Base-by-base conservation (phyloP, 2,329 filamentous ascomycete species). In the Botryotinia convoluta region DNA sequence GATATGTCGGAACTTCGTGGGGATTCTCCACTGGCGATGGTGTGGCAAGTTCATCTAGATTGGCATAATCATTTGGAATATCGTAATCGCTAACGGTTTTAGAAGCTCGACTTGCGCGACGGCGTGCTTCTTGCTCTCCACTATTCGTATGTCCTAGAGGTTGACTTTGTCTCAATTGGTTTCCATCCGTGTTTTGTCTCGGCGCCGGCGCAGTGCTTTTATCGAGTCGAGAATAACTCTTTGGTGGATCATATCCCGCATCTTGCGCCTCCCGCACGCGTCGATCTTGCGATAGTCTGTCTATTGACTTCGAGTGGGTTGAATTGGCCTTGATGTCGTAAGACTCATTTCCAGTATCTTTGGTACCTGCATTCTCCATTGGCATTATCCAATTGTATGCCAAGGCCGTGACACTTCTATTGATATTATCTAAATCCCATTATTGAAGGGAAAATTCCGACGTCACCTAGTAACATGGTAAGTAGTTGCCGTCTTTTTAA, bases 11-110 rank as follows among this genome's bases (percentile, higher is more conserved):
- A 69, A 75, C 81, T 74, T 84, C 83, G 60, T 81, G 80, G 35
- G 79, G 82, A 75, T 85, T 85, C 72, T 86, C 82, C 3, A 87
- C 81, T 4, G 85, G 85, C 48, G 83, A 80, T 22, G 84, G 83
- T 3, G 79, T 82, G 0, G 80, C 80, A 7, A 84, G 74, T 77
- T 87, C 86, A 73, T 84, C 82, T 37, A 87, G 79, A 74, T 85
- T 84, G 60, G 76, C 81, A 74, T 85, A 86, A 57, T 76, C 74
- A 59, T 79, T 76, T 14, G 78, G 77, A 26, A 78, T 51, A 65
- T 78, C 69, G 59, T 79, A 79, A 42, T 61, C 64, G 37, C 32
- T 39, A 4, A 71, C 70, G 59, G 72, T 54, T 32, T 59, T 37
- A n/a, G 74, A 69, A n/a, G 70, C 29, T 37, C 68, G 69, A 45